Percentiles rank a stretch among this genome's conserved stretches.
These are phyloP conservation scores for Hymenoscyphus albidus DNA, from an alignment of 2,329 filamentous ascomycete species.

Conservation along the genomic window DNA sequence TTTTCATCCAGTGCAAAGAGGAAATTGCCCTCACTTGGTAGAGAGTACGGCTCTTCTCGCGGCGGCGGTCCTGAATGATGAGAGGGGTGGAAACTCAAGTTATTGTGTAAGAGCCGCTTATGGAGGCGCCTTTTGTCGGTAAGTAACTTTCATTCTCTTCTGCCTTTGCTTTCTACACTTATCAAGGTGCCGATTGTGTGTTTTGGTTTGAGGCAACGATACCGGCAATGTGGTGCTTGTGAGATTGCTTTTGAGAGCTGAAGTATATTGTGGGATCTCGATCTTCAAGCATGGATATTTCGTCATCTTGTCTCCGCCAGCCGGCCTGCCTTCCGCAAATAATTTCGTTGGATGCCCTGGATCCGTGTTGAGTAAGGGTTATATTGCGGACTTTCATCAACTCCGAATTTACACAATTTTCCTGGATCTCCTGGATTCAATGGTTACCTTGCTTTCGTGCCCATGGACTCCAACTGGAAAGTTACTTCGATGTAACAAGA, in stretches of 20 bases:
- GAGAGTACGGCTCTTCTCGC: conserved; percentile 73
- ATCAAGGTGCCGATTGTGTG: background rate
- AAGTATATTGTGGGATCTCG: conserved; percentile 1
- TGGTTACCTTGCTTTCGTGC: background rate
- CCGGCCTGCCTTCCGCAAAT: background rate
- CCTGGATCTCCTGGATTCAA: background rate
- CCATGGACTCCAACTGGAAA: background rate
- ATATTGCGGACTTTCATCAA: background rate
- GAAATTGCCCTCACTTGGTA: conserved; percentile 72
- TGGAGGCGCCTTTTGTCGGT: conserved; percentile 71
- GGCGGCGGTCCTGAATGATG: conserved; percentile 65
- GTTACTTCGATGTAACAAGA: background rate
- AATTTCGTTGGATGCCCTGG: background rate
- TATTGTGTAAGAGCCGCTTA: conserved; percentile 68
- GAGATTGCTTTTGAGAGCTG: background rate
- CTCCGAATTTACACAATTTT: background rate
- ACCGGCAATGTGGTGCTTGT: background rate
- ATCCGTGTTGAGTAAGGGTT: background rate
- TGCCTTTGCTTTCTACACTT: background rate
- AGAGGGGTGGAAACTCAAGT: conserved; percentile 26
- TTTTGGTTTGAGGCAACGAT: background rate
- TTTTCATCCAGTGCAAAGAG: conserved; percentile 63
- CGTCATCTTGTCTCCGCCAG: background rate
- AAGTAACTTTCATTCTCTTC: conserved; percentile 34
- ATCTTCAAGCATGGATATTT: conserved; percentile 4